phyloP scores from a whole-genome alignment of 257 asterid species.

The Craterostigma plantagineum region DNA sequence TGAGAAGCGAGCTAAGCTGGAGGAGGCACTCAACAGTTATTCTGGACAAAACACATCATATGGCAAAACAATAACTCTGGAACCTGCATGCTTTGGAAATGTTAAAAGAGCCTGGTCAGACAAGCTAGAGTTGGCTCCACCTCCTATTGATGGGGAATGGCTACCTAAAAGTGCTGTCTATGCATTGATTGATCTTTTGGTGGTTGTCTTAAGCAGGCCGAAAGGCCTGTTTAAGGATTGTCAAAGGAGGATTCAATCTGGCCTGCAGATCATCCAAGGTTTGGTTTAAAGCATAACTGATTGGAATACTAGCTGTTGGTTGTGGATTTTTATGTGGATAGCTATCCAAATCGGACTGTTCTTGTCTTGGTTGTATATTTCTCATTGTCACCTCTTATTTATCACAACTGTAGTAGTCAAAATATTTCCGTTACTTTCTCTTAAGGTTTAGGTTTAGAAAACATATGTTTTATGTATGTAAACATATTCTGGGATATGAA shows the following conservation, averaged over 20 bases:
- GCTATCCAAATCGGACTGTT: too few relatives aligned
- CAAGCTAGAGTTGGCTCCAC: constrained; percentile 79
- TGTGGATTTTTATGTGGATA: too few relatives aligned
- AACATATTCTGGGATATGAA: too few relatives aligned
- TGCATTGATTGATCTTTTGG: constrained; percentile 81
- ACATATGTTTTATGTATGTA: too few relatives aligned
- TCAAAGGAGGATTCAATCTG: constrained; percentile 75
- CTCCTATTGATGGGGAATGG: constrained; percentile 99
- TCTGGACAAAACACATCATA: constrained; percentile 18
- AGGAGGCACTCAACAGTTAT: constrained; percentile 40
- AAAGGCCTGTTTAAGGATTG: constrained; percentile 83
- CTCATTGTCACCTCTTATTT: background rate
- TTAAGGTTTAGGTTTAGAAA: too few relatives aligned
- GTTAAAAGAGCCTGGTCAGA: constrained; percentile 60
- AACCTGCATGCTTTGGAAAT: constrained; percentile 87
- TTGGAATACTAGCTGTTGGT: background rate
- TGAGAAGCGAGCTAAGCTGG: constrained; percentile 41
- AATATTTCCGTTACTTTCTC: background rate
- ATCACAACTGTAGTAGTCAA: background rate
- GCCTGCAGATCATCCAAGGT: constrained; percentile 69
- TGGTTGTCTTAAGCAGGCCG: constrained; percentile 79
- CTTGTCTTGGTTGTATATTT: background rate
- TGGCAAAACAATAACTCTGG: constrained; percentile 42
- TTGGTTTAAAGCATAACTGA: constrained; percentile 9
- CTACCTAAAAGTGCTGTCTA: constrained; percentile 90